Evolutionary conservation across 2,329 filamentous ascomycete species (phyloP).

Genomic region (Zymoseptoria pseudotritici): DNA sequence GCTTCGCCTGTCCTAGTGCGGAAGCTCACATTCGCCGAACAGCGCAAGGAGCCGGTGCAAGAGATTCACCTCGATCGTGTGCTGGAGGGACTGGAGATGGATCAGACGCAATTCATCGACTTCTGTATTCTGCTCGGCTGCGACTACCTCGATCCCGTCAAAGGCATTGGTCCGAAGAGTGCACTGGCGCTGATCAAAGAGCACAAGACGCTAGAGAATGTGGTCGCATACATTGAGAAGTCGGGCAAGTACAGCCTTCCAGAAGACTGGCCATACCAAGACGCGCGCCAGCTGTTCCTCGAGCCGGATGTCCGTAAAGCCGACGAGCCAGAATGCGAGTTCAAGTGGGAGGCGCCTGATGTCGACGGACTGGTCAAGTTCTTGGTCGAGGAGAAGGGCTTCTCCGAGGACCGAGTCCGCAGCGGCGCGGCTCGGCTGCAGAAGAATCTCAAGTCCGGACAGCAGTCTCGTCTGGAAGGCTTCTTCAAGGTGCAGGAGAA

Average conservation of each 20-base stretch:
- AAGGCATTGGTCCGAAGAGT: slow-evolving; percentile 85
- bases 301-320: slow-evolving; percentile 80
- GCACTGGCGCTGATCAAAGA: slow-evolving; percentile 92
- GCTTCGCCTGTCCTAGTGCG: slow-evolving; percentile 82
- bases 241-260: slow-evolving; percentile 77
- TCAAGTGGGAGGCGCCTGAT: slow-evolving; percentile 95
- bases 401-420: slow-evolving; percentile 89
- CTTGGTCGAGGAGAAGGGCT: slow-evolving; percentile 88
- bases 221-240: slow-evolving; percentile 71
- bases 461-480: slow-evolving; percentile 85
- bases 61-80: slow-evolving; percentile 87
- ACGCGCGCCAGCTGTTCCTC: slow-evolving; percentile 87
- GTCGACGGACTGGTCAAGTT: slow-evolving; percentile 83
- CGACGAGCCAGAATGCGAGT: slow-evolving; percentile 81
- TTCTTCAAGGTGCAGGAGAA: slow-evolving; percentile 94
- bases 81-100: slow-evolving; percentile 80
- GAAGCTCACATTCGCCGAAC: slow-evolving; percentile 93
- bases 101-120: slow-evolving; percentile 85
- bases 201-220: slow-evolving; percentile 76
- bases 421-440: slow-evolving; percentile 67
- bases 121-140: slow-evolving; percentile 95
- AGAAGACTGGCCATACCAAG: slow-evolving; percentile 93
- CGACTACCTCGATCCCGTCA: slow-evolving; percentile 94
- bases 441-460: slow-evolving; percentile 85
- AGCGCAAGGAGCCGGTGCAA: slow-evolving; percentile 94